Percentiles rank a stretch among this genome's conserved stretches.
Evolutionary conservation across 2,329 filamentous ascomycete species (phyloP).

Genomic region (Aspergillus proliferans): DNA sequence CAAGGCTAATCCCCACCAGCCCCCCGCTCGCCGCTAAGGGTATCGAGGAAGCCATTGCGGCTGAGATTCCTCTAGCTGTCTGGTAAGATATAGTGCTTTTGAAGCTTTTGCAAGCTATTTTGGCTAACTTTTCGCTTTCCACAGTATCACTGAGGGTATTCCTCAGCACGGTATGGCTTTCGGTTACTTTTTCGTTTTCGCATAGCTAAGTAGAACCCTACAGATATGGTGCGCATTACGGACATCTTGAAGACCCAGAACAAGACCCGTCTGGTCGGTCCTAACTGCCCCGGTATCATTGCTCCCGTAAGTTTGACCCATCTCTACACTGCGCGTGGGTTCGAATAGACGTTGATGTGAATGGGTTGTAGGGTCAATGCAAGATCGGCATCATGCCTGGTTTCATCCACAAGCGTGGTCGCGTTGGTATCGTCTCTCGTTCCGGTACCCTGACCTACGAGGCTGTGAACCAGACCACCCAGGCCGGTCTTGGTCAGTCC

Average conservation of each 20-base stretch:
- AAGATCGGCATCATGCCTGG: constrained; percentile 99
- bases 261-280: constrained; percentile 94
- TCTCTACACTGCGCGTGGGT: background rate
- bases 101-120: background rate
- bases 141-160: constrained; percentile 86
- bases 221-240: constrained; percentile 98
- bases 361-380: constrained; percentile 69
- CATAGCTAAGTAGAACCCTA: constrained; percentile 12
- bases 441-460: constrained; percentile 99
- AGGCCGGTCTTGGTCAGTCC: constrained; percentile 92
- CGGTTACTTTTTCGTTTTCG: background rate
- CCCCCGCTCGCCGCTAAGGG: constrained; percentile 85
- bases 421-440: constrained; percentile 96
- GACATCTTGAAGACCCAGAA: constrained; percentile 94
- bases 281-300: constrained; percentile 98
- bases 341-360: background rate
- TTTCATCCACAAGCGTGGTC: constrained; percentile 99
- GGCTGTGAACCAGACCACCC: constrained; percentile 98
- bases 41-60: constrained; percentile 93
- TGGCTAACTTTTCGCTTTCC: constrained; percentile 8
- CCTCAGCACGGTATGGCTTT: constrained; percentile 76
- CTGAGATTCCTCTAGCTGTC: constrained; percentile 90
- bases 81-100: constrained; percentile 47
- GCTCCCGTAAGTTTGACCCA: constrained; percentile 50
- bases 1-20: constrained; percentile 43